These are phyloP conservation scores for Cucurbita moschata DNA, from an alignment of 306 rosid genomes.

Conservation along the genomic window DNA sequence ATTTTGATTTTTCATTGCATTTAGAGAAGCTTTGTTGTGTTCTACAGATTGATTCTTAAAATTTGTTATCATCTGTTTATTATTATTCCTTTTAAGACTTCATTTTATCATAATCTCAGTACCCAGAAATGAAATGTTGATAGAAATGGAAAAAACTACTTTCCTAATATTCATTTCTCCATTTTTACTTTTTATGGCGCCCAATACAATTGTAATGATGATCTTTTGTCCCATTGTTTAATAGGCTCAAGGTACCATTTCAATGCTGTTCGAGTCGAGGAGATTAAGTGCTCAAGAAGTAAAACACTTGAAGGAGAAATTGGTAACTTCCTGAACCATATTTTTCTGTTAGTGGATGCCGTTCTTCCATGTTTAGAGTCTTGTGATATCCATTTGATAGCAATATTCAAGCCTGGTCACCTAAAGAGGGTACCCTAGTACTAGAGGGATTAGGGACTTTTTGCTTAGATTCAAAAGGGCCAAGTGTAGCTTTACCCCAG, in stretches of 20 bases:
- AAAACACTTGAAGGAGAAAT: slow-evolving; percentile 35
- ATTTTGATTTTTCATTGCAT: background rate
- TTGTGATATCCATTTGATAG: background rate
- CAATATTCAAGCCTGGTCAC: background rate
- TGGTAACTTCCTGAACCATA: slow-evolving; percentile 29
- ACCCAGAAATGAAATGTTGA: background rate
- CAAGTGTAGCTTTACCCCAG: background rate
- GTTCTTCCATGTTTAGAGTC: slow-evolving; percentile 5
- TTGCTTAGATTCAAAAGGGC: background rate
- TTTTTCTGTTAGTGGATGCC: background rate
- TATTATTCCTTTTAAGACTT: background rate
- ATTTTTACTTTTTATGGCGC: background rate
- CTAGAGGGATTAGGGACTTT: background rate
- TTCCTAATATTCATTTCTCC: background rate
- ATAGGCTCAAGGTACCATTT: slow-evolving; percentile 58
- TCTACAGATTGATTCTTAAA: background rate
- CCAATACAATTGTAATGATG: background rate
- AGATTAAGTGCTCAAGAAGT: slow-evolving; percentile 40
- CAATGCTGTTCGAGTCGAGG: slow-evolving; percentile 56
- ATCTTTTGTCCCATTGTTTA: background rate
- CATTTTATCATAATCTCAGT: background rate
- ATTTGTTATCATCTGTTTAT: background rate
- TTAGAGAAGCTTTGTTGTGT: background rate
- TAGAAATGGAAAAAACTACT: background rate
- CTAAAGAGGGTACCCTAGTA: background rate